Evolutionary conservation across 768 basidiomycete species (phyloP).

Genomic region (Psilocybe cyanescens): DNA sequence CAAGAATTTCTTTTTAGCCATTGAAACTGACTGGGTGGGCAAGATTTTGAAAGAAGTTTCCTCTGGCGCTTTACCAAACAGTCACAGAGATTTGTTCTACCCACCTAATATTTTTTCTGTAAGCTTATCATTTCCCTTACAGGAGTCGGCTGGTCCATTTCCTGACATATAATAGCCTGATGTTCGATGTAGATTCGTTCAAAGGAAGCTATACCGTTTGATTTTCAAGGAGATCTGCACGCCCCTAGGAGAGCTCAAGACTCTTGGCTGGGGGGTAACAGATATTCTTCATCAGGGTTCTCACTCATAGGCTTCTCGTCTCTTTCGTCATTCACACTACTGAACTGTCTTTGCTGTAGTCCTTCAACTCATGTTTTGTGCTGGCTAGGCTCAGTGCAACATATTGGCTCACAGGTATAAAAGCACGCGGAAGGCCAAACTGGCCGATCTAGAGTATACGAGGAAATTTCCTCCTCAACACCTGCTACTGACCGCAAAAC

Average conservation of each 20-base stretch:
- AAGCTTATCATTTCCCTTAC: no score
- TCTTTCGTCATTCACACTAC: no score
- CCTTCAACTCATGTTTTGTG: not conserved
- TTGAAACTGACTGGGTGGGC: not conserved
- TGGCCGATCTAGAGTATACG: conserved; percentile 13
- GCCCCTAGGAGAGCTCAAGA: no score
- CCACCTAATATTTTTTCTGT: no score
- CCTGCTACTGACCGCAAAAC: not conserved
- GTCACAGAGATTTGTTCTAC: not conserved
- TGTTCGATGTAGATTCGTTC: no score
- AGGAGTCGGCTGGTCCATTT: not conserved
- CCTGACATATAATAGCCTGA: not conserved
- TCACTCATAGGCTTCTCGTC: not conserved
- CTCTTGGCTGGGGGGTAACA: no score
- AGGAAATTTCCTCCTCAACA: not conserved
- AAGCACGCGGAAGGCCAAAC: not conserved
- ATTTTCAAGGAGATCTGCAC: not conserved
- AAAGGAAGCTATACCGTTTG: not conserved
- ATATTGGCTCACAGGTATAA: no score
- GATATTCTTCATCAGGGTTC: no score
- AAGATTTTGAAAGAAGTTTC: not conserved
- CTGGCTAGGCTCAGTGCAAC: not conserved
- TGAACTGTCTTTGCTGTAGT: no score
- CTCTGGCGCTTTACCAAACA: not conserved
- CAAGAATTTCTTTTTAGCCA: not conserved